phyloP scores from a whole-genome alignment of 371 early-diverging fungal genomes.

The Mortierella sp. region DNA sequence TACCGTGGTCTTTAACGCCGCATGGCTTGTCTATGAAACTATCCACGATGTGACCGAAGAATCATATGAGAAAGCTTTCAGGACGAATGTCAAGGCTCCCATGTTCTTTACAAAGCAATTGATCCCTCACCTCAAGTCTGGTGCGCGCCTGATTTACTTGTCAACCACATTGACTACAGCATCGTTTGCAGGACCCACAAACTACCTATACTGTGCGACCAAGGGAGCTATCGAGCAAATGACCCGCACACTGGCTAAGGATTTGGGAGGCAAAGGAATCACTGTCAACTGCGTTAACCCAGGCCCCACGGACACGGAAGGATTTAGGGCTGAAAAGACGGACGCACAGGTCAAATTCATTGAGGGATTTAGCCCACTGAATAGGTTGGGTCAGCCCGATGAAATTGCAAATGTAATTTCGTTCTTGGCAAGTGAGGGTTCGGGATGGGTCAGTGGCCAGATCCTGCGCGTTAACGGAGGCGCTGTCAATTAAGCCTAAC shows the following conservation, averaged over 20 bases:
- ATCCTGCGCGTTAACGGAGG: constrained; percentile 46
- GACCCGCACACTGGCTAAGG: constrained; percentile 33
- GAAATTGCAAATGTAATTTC: constrained; percentile 41
- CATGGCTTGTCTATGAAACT: constrained; percentile 26
- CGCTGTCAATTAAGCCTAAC: constrained; percentile 9
- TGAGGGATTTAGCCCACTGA: constrained; percentile 9
- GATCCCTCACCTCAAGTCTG: constrained; percentile 22
- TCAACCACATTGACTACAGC: constrained; percentile 22
- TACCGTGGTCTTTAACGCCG: constrained; percentile 51
- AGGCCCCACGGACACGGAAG: constrained; percentile 46
- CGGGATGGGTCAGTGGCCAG: constrained; percentile 46
- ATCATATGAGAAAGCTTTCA: constrained; percentile 35
- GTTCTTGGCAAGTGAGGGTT: constrained; percentile 31
- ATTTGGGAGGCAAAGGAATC: constrained; percentile 41
- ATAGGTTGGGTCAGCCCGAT: constrained; percentile 33
- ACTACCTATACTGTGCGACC: constrained; percentile 41
- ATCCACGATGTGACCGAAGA: constrained; percentile 35
- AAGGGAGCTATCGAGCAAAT: constrained; percentile 55
- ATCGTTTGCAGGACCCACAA: constrained; percentile 4
- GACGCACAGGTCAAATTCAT: constrained; percentile 17
- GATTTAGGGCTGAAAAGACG: constrained; percentile 28
- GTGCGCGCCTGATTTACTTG: constrained; percentile 26
- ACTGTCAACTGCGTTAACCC: constrained; percentile 52
- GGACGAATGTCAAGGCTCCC: constrained; percentile 48
- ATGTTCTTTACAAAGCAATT: constrained; percentile 41